Evolutionary conservation across 371 early-diverging fungal species (phyloP), one percentile per base, ranked within the genome.

Genomic region (Mortierella sp.): DNA sequence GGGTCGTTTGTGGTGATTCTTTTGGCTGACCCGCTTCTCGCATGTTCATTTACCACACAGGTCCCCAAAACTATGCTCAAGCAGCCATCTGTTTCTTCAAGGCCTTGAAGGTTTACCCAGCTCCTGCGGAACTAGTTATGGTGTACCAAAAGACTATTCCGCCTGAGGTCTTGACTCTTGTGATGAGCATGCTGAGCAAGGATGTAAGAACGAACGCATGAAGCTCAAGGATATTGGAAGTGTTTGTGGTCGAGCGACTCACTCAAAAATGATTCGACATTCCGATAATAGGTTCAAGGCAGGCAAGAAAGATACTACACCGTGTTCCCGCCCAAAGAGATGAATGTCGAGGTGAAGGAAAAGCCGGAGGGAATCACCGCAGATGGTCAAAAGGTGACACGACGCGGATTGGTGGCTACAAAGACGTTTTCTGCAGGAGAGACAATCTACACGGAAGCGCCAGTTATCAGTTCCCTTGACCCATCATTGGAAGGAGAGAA

Each of bases 61-160:
- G 13, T 19, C 5, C 6, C 19, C 30, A n/a, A n/a, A n/a, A 73
- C 49, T 95, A 87, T 71, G 82, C 87, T 19, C 88, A 87, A 34
- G 96, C 97, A n/a, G 95, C 97, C 8, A 85, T 90, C 41, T 88
- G 90, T 55, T 94, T 96, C 82, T 95, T 89, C 85, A 87, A 87
- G 72, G 98, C 97, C 3, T 84, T 97, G 54, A 92, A 91, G 82
- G 94, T 96, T 18, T 96, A 96, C 82, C 95, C 96, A 50, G 91
- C 95, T 57, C 97, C 98, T 19, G 84, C 95, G 64, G 94, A 96
- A 80, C 82, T 98, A 49, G 85, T 98, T 56, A 90, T 92, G 91
- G 91, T 95, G 43, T 93, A 95, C 70, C 93, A 96, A 80, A 93
- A 94, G 83, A 93, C 95, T 12, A 83, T 96, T 23, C 97, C 96